Base-by-base conservation (phyloP, 2,329 filamentous ascomycete genomes). In the Cladosporium halotolerans region DNA sequence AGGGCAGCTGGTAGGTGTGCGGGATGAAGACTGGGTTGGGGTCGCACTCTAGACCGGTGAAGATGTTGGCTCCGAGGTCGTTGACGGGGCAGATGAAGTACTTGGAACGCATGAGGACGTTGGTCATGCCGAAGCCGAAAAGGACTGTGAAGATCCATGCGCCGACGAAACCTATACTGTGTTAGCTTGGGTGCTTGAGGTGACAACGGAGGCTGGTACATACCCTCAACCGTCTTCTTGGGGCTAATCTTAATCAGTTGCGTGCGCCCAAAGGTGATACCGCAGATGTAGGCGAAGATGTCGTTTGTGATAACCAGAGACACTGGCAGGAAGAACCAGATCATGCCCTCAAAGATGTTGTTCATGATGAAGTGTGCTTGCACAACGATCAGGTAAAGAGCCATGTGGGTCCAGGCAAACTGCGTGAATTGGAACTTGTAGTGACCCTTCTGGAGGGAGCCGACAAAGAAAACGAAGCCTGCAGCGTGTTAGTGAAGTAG, bases 351-450 rank as follows among this genome's bases (percentile, higher is more conserved):
- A 64, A 99, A 95, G 60, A 99, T 87, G 73, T 99, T 99, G 80
- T 99, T 99, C 89, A 99, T 97, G 75, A 97, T 89, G 71, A 99
- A 99, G 71, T 99, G 93, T 11, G 93, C 91, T 72, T 99, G 91
- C 5, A 96, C 91, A 38, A 97, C 92, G 65, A 99, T 96, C 65
- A 99, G 79, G 76, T 95, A 97, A 16, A 99, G 82, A 4, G 95
- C 93, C 91, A 99, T 97, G 71, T 99, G 93, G 11, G 93, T 97
- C 93, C 93, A 99, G 51, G 91, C 93, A 66, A 97, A 99, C 72
- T 99, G 93, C 58, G 91, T 96, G 74, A 99, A 99, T 73, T 99
- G 93, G 75, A 99, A 97, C 70, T 86, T 89, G 78, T 97, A 96
- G 73, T 97, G 88, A 40, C 92, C 91, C 62, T 95, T 92, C 72